phyloP scores from a whole-genome alignment of 169 alveolate species.

The Perkinsus marinus region DNA sequence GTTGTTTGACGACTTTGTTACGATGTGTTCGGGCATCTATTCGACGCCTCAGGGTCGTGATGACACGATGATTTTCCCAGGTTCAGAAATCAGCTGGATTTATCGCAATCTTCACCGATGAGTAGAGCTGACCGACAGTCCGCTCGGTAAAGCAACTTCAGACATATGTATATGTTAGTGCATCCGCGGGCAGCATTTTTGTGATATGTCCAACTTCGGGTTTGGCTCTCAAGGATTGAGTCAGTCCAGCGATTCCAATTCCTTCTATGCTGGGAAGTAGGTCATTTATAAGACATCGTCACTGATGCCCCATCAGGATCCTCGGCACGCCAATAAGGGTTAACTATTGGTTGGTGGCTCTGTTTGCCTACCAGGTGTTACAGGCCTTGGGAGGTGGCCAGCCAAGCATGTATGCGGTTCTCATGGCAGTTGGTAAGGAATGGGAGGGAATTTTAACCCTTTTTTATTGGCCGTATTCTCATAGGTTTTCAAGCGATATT shows the following conservation, averaged over 20 bases:
- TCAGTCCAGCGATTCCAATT: background rate
- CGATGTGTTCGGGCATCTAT: no score
- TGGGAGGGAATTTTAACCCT: background rate
- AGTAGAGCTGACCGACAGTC: no score
- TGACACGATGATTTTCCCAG: no score
- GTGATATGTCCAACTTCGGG: background rate
- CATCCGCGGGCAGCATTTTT: no score
- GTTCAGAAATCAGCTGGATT: no score
- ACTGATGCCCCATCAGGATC: background rate
- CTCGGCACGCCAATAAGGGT: conserved; percentile 6
- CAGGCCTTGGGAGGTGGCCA: background rate
- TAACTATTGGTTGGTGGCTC: background rate
- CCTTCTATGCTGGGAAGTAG: background rate
- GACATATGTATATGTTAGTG: no score
- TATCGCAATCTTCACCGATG: no score
- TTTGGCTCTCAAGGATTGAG: background rate
- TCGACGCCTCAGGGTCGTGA: no score
- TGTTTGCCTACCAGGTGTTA: background rate
- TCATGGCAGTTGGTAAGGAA: background rate
- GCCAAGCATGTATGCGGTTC: background rate
- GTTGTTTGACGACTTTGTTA: no score
- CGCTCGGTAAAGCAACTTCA: no score
- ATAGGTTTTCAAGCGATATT: background rate
- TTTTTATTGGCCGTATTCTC: background rate
- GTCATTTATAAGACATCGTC: background rate